These are phyloP conservation scores for Albugo candida DNA, from an alignment of 352 stramenopile genomes.

Conservation along the genomic window DNA sequence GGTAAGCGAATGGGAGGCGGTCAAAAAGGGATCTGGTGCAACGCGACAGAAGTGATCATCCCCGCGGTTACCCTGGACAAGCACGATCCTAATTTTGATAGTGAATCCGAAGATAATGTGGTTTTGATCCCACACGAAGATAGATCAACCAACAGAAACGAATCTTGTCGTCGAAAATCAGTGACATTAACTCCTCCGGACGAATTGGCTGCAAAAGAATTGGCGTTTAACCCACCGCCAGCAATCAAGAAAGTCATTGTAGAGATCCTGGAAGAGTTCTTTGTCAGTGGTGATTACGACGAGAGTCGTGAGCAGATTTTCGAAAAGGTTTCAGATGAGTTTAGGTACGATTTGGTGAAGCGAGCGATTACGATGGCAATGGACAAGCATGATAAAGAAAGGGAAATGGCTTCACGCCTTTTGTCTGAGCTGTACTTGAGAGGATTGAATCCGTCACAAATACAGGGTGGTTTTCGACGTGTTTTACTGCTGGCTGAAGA, in stretches of 20 bases:
- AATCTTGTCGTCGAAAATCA: slow-evolving; percentile 1
- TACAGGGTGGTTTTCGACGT: slow-evolving; percentile 88
- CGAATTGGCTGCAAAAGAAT: slow-evolving; percentile 29
- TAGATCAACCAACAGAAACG: slow-evolving; percentile 1
- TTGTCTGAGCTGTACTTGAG: slow-evolving; percentile 88
- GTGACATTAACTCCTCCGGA: no score
- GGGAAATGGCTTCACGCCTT: slow-evolving; percentile 82
- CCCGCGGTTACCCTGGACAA: slow-evolving; percentile 57
- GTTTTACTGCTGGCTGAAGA: slow-evolving; percentile 93
- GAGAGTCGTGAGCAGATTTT: slow-evolving; percentile 54
- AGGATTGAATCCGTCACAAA: slow-evolving; percentile 48
- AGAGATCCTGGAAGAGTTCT: slow-evolving; percentile 79
- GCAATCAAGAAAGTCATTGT: slow-evolving; percentile 83
- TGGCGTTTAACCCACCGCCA: slow-evolving; percentile 42
- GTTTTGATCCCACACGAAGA: slow-evolving; percentile 42
- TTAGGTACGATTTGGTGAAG: slow-evolving; percentile 89
- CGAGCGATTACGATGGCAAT: slow-evolving; percentile 88
- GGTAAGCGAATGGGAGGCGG: slow-evolving; percentile 75
- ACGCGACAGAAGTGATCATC: slow-evolving; percentile 41
- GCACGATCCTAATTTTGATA: slow-evolving; percentile 88
- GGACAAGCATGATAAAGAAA: slow-evolving; percentile 85
- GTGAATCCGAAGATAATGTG: slow-evolving; percentile 78
- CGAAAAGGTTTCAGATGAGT: slow-evolving; percentile 22
- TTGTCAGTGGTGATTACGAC: slow-evolving; percentile 73
- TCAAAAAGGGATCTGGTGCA: slow-evolving; percentile 68